These are phyloP conservation scores for Emmonsiellopsis sp. DNA, from an alignment of 2,329 filamentous ascomycete genomes.

Conservation along the genomic window DNA sequence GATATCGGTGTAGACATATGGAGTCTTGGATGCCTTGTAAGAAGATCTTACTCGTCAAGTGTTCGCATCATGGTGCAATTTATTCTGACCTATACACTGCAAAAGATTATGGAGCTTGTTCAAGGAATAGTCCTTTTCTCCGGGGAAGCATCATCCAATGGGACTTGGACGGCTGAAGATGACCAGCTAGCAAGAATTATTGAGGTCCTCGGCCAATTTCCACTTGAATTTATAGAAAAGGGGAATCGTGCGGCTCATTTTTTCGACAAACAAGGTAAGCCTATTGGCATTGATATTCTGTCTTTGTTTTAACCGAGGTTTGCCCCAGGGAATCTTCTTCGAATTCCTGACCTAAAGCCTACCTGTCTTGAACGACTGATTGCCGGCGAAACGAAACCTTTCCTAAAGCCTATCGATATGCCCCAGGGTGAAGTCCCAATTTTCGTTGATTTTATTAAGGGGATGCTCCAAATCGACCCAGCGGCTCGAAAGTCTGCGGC, in stretches of 20 bases:
- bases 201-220: constrained; percentile 18
- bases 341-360: constrained; percentile 17
- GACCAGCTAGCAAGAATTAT: constrained; percentile 19
- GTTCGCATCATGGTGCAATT: background rate
- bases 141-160: constrained; percentile 15
- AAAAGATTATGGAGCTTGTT: constrained; percentile 16
- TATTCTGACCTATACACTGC: background rate
- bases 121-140: constrained; percentile 21
- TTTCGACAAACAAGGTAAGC: constrained; percentile 16
- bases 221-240: constrained; percentile 12
- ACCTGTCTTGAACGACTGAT: constrained; percentile 17
- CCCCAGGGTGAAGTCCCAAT: constrained; percentile 16
- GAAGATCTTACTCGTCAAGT: constrained; percentile 2
- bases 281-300: too few species aligned
- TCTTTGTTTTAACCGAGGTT: background rate
- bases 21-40: constrained; percentile 22
- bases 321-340: constrained; percentile 15
- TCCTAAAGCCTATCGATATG: constrained; percentile 19
- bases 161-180: constrained; percentile 19
- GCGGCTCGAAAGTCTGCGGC: constrained; percentile 15
- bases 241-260: constrained; percentile 12
- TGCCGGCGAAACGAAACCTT: constrained; percentile 15
- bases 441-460: constrained; percentile 18
- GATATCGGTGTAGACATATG: constrained; percentile 20
- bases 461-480: constrained; percentile 20